Conservation (phyloP, 768 basidiomycete species). For the Mycena alexandri region DNA sequence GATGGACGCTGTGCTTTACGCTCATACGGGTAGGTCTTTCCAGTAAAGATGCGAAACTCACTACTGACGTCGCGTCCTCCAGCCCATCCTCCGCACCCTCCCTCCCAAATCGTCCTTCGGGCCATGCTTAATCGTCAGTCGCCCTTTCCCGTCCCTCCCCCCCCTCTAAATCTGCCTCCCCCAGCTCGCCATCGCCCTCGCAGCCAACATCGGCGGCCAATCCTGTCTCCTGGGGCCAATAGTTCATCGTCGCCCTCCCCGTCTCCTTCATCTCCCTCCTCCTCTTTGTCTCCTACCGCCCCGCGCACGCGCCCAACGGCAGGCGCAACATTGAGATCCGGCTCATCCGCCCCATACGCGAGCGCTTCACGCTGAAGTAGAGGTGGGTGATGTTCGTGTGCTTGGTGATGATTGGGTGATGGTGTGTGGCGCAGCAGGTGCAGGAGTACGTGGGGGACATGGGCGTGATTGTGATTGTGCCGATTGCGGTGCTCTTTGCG, state of each 20-base stretch:
- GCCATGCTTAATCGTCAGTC: conserved; percentile 89
- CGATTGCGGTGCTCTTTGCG: conserved; percentile 93
- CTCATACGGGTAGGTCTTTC: conserved; percentile 80
- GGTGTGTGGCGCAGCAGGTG: conserved; percentile 89
- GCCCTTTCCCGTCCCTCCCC: background rate
- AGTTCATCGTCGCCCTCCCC: conserved; percentile 95
- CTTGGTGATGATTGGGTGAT: conserved; percentile 85
- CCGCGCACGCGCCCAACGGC: conserved; percentile 77
- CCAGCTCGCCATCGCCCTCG: conserved; percentile 96
- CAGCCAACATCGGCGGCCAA: conserved; percentile 98
- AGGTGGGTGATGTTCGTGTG: conserved; percentile 92
- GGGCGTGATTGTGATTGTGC: conserved; percentile 96
- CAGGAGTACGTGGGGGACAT: conserved; percentile 90
- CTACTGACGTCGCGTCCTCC: conserved; percentile 16
- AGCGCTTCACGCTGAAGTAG: conserved; percentile 86
- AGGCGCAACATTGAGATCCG: conserved; percentile 87
- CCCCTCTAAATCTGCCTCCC: background rate
- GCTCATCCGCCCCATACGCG: conserved; percentile 85
- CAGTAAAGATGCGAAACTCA: too few relatives aligned
- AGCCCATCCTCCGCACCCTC: conserved; percentile 95
- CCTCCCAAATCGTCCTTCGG: conserved; percentile 89
- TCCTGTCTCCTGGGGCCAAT: conserved; percentile 92
- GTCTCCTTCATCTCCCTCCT: conserved; percentile 89
- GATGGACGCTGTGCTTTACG: conserved; percentile 96
- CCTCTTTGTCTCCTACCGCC: conserved; percentile 83